phyloP scores from a whole-genome alignment of 768 basidiomycete genomes.

The Dioszegia crocea region DNA sequence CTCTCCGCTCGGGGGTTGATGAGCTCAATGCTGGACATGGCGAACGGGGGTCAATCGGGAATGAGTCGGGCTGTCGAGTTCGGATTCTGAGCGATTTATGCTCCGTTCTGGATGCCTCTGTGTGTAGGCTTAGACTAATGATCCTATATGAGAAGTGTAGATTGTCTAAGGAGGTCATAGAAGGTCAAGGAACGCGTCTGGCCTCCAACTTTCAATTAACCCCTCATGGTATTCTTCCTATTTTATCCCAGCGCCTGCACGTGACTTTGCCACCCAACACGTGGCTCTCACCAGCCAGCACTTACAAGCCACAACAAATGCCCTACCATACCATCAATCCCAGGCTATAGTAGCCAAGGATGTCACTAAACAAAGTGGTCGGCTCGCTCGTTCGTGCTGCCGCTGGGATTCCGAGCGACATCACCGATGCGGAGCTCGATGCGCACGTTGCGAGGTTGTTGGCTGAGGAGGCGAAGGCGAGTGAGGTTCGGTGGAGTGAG shows the following conservation, averaged over 20 bases:
- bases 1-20: constrained; percentile 97
- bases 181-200: too few species aligned
- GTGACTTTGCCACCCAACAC: neutral
- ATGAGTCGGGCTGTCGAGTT: neutral
- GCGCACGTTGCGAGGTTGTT: constrained; percentile 86
- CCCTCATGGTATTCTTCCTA: too few species aligned
- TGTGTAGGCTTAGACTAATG: too few species aligned
- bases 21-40: constrained; percentile 63
- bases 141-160: too few species aligned
- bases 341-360: too few species aligned
- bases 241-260: too few species aligned
- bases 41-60: neutral
- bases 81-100: neutral
- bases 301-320: neutral
- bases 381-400: constrained; percentile 47
- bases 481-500: constrained; percentile 70
- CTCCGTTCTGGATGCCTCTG: too few species aligned
- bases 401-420: constrained; percentile 39
- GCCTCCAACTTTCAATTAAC: too few species aligned
- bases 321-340: too few species aligned
- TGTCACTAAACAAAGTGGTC: constrained; percentile 44
- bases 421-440: constrained; percentile 76
- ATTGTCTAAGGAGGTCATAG: too few species aligned
- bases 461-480: constrained; percentile 85
- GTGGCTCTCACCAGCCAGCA: neutral